Percentiles rank a stretch among this genome's conserved stretches.
Evolutionary conservation across 2,329 filamentous ascomycete genomes (phyloP).

Genomic region (Mycocentrospora acerina): DNA sequence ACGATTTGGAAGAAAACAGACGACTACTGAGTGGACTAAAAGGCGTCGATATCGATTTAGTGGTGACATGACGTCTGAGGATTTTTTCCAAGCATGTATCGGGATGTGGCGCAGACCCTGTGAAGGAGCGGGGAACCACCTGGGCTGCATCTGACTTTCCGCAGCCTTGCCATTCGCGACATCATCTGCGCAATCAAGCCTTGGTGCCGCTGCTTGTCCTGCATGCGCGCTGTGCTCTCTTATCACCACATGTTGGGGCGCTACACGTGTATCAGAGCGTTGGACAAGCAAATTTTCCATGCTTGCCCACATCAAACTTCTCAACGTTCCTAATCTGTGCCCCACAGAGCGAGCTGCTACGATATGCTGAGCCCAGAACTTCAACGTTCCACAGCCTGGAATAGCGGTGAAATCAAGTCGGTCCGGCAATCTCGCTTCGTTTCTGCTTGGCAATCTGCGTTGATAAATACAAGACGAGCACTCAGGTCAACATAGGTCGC

Average conservation of each 20-base stretch:
- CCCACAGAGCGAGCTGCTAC: too few species aligned
- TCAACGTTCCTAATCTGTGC: too few species aligned
- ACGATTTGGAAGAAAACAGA: neutral
- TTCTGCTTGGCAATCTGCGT: too few species aligned
- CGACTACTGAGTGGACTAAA: constrained; percentile 3
- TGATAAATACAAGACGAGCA: too few species aligned
- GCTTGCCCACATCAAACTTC: too few species aligned
- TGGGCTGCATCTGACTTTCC: constrained; percentile 10
- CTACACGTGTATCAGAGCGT: constrained; percentile 5
- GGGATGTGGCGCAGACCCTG: constrained; percentile 28
- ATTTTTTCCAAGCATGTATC: constrained; percentile 13
- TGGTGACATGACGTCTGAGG: constrained; percentile 32
- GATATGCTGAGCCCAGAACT: too few species aligned
- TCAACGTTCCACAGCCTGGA: too few species aligned
- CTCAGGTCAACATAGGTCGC: too few species aligned
- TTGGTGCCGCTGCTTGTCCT: constrained; percentile 6
- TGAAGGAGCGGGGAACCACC: constrained; percentile 26
- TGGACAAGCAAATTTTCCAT: constrained; percentile 2
- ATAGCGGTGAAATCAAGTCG: too few species aligned
- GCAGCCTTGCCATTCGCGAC: constrained; percentile 16
- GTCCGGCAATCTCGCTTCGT: too few species aligned
- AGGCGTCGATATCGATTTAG: constrained; percentile 6
- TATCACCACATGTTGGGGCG: constrained; percentile 14
- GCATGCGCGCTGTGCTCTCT: constrained; percentile 1
- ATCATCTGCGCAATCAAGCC: constrained; percentile 12